A percentile compares a stretch with the other conserved stretches of the same genome.
Evolutionary conservation across 441 rosid species (phyloP).

Genomic region (Eutrema salsugineum): DNA sequence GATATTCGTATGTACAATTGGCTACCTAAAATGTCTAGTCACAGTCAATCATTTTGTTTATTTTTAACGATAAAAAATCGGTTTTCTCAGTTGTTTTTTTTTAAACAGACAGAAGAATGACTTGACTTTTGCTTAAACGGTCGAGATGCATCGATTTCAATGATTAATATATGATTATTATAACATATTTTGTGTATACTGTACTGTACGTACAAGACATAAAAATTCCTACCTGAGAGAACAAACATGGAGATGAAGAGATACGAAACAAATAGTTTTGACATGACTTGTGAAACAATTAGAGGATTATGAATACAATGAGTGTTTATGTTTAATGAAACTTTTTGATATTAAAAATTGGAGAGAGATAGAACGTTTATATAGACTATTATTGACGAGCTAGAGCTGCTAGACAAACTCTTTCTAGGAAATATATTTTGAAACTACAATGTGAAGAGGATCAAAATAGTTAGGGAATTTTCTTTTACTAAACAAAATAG

Average conservation of each 20-base stretch:
- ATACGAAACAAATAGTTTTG: conserved; percentile 6
- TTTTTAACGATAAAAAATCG: too few relatives aligned
- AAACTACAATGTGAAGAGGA: neutral
- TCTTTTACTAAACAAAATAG: too few relatives aligned
- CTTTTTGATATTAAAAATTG: neutral
- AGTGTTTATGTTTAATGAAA: neutral
- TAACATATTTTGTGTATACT: neutral
- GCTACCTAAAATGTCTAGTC: neutral
- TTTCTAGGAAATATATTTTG: neutral
- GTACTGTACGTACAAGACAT: neutral
- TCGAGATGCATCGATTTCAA: neutral
- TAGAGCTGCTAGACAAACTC: neutral
- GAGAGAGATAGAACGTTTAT: neutral
- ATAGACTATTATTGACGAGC: neutral
- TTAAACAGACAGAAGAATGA: too few relatives aligned
- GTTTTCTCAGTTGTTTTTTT: too few relatives aligned
- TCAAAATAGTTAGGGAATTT: too few relatives aligned
- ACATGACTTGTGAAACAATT: neutral
- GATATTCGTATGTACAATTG: neutral
- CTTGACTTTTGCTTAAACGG: too few relatives aligned
- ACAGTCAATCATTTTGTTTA: too few relatives aligned
- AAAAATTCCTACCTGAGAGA: neutral
- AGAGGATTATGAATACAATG: neutral
- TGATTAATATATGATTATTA: neutral
- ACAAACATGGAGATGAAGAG: neutral